Conservation (phyloP, 2,329 filamentous ascomycete species). For the Plectosphaerella plurivora region DNA sequence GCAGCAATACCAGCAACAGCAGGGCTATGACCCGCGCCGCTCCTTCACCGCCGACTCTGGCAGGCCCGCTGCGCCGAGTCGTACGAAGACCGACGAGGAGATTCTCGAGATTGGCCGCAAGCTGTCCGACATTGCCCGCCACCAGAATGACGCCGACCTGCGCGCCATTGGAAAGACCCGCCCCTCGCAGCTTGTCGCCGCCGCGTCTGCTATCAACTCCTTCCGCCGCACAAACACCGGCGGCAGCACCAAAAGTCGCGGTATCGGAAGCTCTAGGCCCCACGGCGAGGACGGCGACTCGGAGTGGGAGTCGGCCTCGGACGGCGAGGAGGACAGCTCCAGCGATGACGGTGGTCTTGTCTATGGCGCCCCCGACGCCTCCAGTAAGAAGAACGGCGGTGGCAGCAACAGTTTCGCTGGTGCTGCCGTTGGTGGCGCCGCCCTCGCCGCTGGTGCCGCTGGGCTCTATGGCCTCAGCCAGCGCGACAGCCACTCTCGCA, state of each 20-base stretch:
- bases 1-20: neutral
- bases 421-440: constrained; percentile 34
- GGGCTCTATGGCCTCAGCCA: constrained; percentile 40
- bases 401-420: constrained; percentile 17
- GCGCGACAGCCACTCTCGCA: constrained; percentile 32
- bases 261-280: constrained; percentile 35
- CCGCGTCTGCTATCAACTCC: constrained; percentile 34
- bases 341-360: constrained; percentile 37
- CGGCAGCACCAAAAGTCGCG: constrained; percentile 28
- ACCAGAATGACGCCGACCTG: constrained; percentile 46
- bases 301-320: constrained; percentile 55
- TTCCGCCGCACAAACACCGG: constrained; percentile 32
- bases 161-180: constrained; percentile 33
- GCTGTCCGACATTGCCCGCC: constrained; percentile 46
- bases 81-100: constrained; percentile 49
- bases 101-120: constrained; percentile 52
- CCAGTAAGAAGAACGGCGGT: constrained; percentile 2
- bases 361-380: constrained; percentile 29
- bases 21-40: constrained; percentile 1
- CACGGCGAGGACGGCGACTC: constrained; percentile 39
- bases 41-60: constrained; percentile 11
- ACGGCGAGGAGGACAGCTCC: constrained; percentile 38
- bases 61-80: constrained; percentile 14
- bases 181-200: constrained; percentile 29
- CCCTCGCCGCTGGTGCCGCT: constrained; percentile 37